Evolutionary conservation across 177 flowering plant genomes (phyloP), one percentile per base, ranked within the genome.

Genomic region (Vitis hybrid): DNA sequence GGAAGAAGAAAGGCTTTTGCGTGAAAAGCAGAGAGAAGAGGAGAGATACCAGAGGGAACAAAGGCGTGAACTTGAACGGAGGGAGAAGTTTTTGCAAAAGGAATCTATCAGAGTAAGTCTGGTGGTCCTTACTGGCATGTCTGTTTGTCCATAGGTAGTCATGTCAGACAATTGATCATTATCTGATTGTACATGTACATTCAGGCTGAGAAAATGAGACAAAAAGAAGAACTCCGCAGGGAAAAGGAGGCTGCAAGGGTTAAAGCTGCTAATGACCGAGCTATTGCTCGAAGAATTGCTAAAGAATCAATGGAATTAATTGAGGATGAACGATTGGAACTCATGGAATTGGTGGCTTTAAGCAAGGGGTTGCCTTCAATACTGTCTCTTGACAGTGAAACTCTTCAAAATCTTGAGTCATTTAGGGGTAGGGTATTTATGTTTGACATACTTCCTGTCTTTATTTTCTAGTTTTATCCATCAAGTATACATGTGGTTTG

Each of bases 241-340:
- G 97, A 87, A 78, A 94, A 81, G 74, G 97, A 94, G 72, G 94
- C 87, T 51, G 91, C 90, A 13, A 88, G 87, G 72, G 88, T 76
- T 50, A 92, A 86, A 84, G 95, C 91, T 78, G 98, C 98, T 60
- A 88, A 80, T 80, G 94, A 86, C 68, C 88, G 90, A 77, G 97
- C 97, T 35, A 82, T 83, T 77, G 97, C 97, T 77, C 91, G 98
- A 40, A 87, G 82, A 77, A 85, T 92, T 75, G 97, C 98, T 19
- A 88, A 88, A 77, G 98, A 94, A 80, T 92, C 98, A 18, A 81
- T 80, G 84, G 98, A 92, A 73, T 88, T 91, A 65, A 82, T 94
- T 78, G 98, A 94, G 71, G 98, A 94, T 85, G 97, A 91, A 70
- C 91, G 88, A 11, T 71, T 94, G 81, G 98, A 94, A 72, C 92